Evolutionary conservation across 192 early-diverging fungal genomes (phyloP).

Genomic region (Backusella psychrophila): DNA sequence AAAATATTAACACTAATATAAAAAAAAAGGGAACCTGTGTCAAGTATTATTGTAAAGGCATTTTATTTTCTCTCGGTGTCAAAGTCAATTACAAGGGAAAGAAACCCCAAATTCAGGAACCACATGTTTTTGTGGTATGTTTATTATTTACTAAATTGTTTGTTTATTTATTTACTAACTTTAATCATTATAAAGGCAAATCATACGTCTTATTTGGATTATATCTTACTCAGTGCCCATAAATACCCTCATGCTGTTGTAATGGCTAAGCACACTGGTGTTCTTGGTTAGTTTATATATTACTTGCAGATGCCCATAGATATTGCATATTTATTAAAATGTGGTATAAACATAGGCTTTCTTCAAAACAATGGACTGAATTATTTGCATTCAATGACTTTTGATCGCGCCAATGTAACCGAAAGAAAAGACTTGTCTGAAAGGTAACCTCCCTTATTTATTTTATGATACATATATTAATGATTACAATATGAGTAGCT

Average conservation of each 20-base stretch:
- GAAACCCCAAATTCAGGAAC: constrained; percentile 15
- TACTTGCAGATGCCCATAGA: not conserved
- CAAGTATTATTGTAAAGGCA: constrained; percentile 23
- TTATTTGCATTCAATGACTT: constrained; percentile 26
- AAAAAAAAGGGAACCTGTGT: constrained; percentile 17
- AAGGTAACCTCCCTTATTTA: not conserved
- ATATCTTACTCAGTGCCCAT: constrained; percentile 26
- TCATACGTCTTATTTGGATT: constrained; percentile 30
- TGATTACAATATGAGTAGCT: not conserved
- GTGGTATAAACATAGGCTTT: constrained; percentile 5
- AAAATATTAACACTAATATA: not conserved
- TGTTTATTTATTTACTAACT: not conserved
- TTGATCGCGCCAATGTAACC: constrained; percentile 13
- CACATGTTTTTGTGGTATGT: constrained; percentile 30
- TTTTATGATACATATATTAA: not conserved
- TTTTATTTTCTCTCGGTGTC: constrained; percentile 23
- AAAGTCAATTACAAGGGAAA: constrained; percentile 9
- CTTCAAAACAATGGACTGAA: constrained; percentile 29
- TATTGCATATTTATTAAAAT: not conserved
- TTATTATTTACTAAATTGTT: not conserved
- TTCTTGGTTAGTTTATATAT: constrained; percentile 10
- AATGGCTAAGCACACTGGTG: constrained; percentile 22
- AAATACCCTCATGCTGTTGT: constrained; percentile 28
- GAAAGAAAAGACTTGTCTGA: constrained; percentile 16
- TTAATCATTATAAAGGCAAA: constrained; percentile 17